phyloP scores from a whole-genome alignment of 2,329 filamentous ascomycete genomes.

The Drechslerella dactyloides region DNA sequence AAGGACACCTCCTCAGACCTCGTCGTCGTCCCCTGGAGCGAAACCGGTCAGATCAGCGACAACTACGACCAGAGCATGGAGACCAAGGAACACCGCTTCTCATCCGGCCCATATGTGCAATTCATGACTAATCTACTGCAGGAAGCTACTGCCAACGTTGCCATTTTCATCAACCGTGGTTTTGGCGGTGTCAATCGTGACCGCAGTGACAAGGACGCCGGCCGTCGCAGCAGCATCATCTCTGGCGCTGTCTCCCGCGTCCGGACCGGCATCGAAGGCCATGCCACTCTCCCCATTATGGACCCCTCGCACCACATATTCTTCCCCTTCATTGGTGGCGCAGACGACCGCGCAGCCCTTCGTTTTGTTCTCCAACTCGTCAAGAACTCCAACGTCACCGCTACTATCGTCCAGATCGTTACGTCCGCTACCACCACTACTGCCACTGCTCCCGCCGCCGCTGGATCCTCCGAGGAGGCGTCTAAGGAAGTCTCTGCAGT shows the following conservation, averaged over 20 bases:
- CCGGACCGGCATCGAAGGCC: conserved; percentile 59
- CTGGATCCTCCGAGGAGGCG: conserved; percentile 26
- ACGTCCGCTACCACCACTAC: conserved; percentile 42
- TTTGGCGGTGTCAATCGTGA: conserved; percentile 63
- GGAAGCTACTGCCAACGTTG: conserved; percentile 70
- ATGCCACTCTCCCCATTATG: conserved; percentile 65
- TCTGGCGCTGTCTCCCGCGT: conserved; percentile 52
- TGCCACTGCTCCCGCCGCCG: conserved; percentile 27
- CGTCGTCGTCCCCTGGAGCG: conserved; percentile 87
- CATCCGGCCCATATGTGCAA: conserved; percentile 69
- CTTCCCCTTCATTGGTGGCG: conserved; percentile 82
- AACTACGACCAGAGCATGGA: conserved; percentile 63
- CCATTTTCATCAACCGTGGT: conserved; percentile 78
- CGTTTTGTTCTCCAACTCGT: conserved; percentile 83
- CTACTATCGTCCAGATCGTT: conserved; percentile 72
- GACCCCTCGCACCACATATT: conserved; percentile 83
- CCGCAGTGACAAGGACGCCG: conserved; percentile 54
- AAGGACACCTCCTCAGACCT: conserved; percentile 74
- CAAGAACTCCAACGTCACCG: conserved; percentile 77
- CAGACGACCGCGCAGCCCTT: conserved; percentile 80
- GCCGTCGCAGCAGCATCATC: conserved; percentile 49
- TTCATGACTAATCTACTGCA: conserved; percentile 75
- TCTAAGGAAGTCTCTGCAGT: conserved; percentile 43
- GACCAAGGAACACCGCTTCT: conserved; percentile 64
- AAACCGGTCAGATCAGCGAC: conserved; percentile 77